These are phyloP conservation scores for Plenodomus biglobosus DNA, from an alignment of 2,329 filamentous ascomycete genomes.

Conservation along the genomic window DNA sequence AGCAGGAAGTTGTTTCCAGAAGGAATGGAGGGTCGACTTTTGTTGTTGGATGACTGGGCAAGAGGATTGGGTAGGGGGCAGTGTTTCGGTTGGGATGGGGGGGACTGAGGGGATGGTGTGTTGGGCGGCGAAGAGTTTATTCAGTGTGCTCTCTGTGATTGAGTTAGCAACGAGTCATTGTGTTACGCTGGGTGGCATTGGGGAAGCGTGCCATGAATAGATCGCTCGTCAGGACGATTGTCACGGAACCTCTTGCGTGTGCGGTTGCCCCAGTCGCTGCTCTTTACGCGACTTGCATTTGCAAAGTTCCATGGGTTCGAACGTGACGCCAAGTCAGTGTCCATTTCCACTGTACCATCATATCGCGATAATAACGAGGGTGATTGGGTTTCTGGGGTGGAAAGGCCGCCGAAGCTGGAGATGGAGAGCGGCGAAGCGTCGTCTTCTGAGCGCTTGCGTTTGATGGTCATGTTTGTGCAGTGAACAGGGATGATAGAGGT, in stretches of 20 bases:
- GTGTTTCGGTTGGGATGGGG: constrained; percentile 34
- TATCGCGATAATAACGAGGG: constrained; percentile 25
- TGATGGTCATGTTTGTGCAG: constrained; percentile 52
- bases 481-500: constrained; percentile 1
- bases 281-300: constrained; percentile 28
- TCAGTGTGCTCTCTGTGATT: constrained; percentile 48
- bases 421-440: constrained; percentile 51
- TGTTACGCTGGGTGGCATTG: neutral
- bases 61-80: constrained; percentile 16
- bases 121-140: constrained; percentile 51
- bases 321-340: constrained; percentile 11
- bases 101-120: constrained; percentile 31
- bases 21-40: constrained; percentile 51
- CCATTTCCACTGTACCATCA: constrained; percentile 22
- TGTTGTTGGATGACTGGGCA: constrained; percentile 30
- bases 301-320: constrained; percentile 29
- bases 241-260: constrained; percentile 62
- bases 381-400: constrained; percentile 35
- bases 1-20: constrained; percentile 48
- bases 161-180: too few relatives aligned
- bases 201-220: constrained; percentile 54
- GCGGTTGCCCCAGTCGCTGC: constrained; percentile 54
- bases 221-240: constrained; percentile 58
- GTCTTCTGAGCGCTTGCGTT: constrained; percentile 58
- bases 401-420: constrained; percentile 40